phyloP scores from a whole-genome alignment of 1,284 basidiomycete genomes.

The Marasmius fiardii region DNA sequence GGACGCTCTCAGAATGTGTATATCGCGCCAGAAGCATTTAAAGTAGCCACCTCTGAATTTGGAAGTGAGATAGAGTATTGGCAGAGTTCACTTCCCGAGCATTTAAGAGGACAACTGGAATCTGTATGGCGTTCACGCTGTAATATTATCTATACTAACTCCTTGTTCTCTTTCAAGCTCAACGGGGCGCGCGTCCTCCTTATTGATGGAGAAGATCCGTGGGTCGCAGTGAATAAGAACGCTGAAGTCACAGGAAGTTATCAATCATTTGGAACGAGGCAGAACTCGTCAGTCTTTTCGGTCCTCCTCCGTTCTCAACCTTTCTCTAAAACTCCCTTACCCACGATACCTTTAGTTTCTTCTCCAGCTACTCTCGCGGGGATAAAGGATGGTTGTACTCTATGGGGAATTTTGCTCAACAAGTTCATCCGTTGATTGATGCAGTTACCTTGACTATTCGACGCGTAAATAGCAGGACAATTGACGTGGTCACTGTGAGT shows the following conservation, averaged over 20 bases:
- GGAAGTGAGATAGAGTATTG: conserved; percentile 49
- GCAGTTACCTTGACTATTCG: conserved; percentile 46
- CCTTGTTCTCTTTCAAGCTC: conserved; percentile 31
- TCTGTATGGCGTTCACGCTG: conserved; percentile 33
- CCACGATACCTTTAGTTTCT: conserved; percentile 21
- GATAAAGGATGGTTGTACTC: conserved; percentile 50
- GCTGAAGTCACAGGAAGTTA: conserved; percentile 41
- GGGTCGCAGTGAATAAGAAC: conserved; percentile 49
- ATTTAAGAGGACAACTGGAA: conserved; percentile 44
- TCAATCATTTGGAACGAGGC: conserved; percentile 48
- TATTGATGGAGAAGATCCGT: conserved; percentile 53
- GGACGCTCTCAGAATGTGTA: conserved; percentile 44
- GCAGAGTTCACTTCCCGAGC: conserved; percentile 49
- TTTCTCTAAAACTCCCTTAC: background rate
- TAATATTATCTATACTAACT: conserved; percentile 1
- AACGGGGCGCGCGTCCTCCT: conserved; percentile 51
- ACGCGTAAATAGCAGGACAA: conserved; percentile 34
- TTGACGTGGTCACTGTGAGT: conserved; percentile 43
- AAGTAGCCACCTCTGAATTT: conserved; percentile 51
- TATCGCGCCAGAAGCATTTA: conserved; percentile 57
- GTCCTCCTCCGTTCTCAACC: background rate
- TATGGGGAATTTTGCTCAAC: conserved; percentile 62
- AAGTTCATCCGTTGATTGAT: conserved; percentile 52
- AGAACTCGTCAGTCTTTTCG: conserved; percentile 34
- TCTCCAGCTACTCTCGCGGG: conserved; percentile 36